Evolutionary conservation across 2,329 filamentous ascomycete genomes (phyloP), one percentile per base, ranked within the genome.

Genomic region (Huntiella omanensis): DNA sequence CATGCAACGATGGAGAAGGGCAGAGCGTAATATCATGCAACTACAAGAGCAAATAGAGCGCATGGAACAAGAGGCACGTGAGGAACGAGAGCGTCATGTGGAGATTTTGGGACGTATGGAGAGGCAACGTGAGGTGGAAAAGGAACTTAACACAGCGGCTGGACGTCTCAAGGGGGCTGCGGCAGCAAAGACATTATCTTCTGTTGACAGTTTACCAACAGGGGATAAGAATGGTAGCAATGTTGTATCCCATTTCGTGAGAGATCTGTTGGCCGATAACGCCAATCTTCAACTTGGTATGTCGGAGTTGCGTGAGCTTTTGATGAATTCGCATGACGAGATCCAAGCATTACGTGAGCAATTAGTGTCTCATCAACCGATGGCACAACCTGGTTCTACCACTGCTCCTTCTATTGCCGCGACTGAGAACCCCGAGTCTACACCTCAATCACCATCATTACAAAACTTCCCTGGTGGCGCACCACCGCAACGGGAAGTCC

Each of bases 221-320:
- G 44, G 40, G 12, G 45, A 34, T 10, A 34, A 35, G 6, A 22
- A 28, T 7, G 46, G 44, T 47, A 70, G 73, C 7, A 48, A 47
- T 16, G 84, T 93, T 34, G 84, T 96, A n/a, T 87, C 84, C 15
- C 84, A 92, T 57, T 96, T 98, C 55, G 91, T 98, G 47, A 85
- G 87, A 54, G 91, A 96, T 59, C 83, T 98, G 47, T 67, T 98
- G 13, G 80, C 93, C 56, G 91, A 98, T 60, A 98, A 98, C 57
- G 85, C 87, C 7, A 94, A 85, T 54, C 66, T 98, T 39, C 91
- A 98, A 59, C 71, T 91, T 52, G 86, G 86, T 12, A 92, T 96
- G 50, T 75, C 87, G 45, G 91, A 98, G 63, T 65, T 98, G 41
- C 73, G 87, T 13, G 87, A 94, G 58, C 79, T 98, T 76, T 69